Conservation (phyloP, 108 stramenopile species). For the Thalassiosira profunda region DNA sequence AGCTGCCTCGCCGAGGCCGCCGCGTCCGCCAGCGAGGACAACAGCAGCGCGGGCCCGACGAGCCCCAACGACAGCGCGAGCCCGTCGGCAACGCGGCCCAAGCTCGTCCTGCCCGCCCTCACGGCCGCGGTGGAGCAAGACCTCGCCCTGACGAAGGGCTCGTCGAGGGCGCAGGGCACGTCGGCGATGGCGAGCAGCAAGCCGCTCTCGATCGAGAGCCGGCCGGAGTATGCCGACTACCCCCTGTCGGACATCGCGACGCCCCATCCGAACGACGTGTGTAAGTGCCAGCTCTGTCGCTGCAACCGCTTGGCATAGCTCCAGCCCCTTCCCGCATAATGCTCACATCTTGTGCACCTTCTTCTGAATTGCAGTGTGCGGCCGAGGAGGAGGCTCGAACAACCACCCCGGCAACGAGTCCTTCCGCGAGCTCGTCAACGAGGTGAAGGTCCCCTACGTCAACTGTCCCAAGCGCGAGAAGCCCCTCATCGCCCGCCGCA, state of each 20-base stretch:
- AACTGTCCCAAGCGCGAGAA: conserved; percentile 84
- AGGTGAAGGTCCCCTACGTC: conserved; percentile 60
- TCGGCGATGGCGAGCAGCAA: background rate
- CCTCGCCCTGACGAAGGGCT: conserved; percentile 1
- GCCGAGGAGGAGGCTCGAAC: conserved; percentile 74
- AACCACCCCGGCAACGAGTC: conserved; percentile 72
- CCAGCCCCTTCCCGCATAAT: too few species aligned
- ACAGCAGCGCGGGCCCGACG: background rate
- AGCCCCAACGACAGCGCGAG: background rate
- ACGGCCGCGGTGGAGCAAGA: conserved; percentile 23
- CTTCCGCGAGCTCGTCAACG: conserved; percentile 62
- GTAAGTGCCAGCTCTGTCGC: too few species aligned
- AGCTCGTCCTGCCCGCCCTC: conserved; percentile 17
- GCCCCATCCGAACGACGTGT: conserved; percentile 39
- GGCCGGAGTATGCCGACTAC: conserved; percentile 23
- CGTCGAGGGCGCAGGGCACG: too few species aligned
- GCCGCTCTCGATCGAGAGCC: conserved; percentile 19
- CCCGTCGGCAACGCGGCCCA: background rate
- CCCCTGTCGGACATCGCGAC: conserved; percentile 11
- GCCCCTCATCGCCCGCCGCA: conserved; percentile 72
- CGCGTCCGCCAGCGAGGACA: background rate
- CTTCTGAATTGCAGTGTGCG: conserved; percentile 49
- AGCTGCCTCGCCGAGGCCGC: conserved; percentile 1
- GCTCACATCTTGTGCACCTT: background rate
- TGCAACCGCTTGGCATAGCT: too few species aligned